These are phyloP conservation scores for Cladosporium sp. DNA, from an alignment of 2,329 filamentous ascomycete genomes.

Conservation along the genomic window DNA sequence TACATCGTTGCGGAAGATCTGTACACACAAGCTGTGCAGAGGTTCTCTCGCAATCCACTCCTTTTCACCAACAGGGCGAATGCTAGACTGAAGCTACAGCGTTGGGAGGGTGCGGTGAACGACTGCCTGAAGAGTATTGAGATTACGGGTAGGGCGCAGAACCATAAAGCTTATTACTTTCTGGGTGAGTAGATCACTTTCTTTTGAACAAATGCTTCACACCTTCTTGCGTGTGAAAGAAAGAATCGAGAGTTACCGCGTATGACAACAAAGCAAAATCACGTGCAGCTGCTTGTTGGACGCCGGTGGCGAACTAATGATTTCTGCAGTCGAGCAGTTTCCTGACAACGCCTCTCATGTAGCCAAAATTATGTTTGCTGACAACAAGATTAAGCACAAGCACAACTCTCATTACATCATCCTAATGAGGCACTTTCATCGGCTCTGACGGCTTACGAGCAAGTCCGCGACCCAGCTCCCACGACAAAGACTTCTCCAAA, in stretches of 20 bases:
- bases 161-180: constrained; percentile 72
- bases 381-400: constrained; percentile 54
- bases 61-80: constrained; percentile 90
- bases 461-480: constrained; percentile 49
- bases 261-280: too few relatives aligned
- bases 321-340: neutral
- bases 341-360: too few relatives aligned
- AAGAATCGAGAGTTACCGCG: too few relatives aligned
- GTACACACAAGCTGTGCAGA: constrained; percentile 75
- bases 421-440: constrained; percentile 68
- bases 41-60: constrained; percentile 70
- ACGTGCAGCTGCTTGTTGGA: neutral
- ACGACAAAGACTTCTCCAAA: constrained; percentile 45
- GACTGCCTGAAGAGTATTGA: constrained; percentile 75
- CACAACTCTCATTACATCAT: constrained; percentile 69
- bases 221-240: too few relatives aligned
- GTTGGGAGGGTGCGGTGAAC: constrained; percentile 69
- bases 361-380: neutral
- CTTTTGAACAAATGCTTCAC: too few relatives aligned
- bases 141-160: constrained; percentile 48
- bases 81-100: constrained; percentile 67
- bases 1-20: constrained; percentile 61
- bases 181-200: constrained; percentile 37
- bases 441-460: constrained; percentile 67
- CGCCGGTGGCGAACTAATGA: constrained; percentile 9